These are phyloP conservation scores for Candolleomyces eurysporus DNA, from an alignment of 768 basidiomycete genomes.

Conservation along the genomic window DNA sequence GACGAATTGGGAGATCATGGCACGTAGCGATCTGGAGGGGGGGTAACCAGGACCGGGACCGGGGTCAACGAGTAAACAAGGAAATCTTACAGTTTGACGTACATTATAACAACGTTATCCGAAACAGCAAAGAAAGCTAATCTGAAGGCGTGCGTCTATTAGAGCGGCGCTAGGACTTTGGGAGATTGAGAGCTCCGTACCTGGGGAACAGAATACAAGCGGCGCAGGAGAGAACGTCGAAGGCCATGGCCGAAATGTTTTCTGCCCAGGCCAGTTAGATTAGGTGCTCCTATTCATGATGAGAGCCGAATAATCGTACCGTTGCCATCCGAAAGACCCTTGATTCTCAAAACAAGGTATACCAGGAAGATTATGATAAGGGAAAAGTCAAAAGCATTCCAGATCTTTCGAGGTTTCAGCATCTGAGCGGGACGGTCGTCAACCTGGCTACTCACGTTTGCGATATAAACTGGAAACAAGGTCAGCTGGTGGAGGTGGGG, in stretches of 20 bases:
- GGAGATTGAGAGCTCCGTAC: conserved; percentile 25
- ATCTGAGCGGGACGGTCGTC: background rate
- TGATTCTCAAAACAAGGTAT: conserved; percentile 64
- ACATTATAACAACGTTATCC: conserved; percentile 80
- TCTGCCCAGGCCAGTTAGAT: conserved; percentile 23
- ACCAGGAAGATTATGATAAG: conserved; percentile 69
- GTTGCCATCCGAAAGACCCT: conserved; percentile 55
- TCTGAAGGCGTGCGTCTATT: conserved; percentile 29
- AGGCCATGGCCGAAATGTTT: conserved; percentile 59
- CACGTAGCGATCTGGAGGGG: conserved; percentile 61
- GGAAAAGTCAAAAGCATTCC: conserved; percentile 86
- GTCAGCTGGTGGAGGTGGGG: background rate
- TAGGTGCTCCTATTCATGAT: background rate
- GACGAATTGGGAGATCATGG: conserved; percentile 78
- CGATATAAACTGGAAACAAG: conserved; percentile 66
- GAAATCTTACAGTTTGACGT: conserved; percentile 21
- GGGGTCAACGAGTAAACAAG: background rate
- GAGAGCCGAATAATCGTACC: conserved; percentile 30
- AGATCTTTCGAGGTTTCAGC: conserved; percentile 51
- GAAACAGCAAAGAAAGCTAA: conserved; percentile 79
- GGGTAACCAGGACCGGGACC: background rate
- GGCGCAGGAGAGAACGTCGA: conserved; percentile 82
- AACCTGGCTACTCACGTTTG: conserved; percentile 51
- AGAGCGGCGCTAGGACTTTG: background rate
- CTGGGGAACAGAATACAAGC: conserved; percentile 86